Conservation (phyloP, 2,329 filamentous ascomycete genomes). For the Trichoderma cornu-damae region DNA sequence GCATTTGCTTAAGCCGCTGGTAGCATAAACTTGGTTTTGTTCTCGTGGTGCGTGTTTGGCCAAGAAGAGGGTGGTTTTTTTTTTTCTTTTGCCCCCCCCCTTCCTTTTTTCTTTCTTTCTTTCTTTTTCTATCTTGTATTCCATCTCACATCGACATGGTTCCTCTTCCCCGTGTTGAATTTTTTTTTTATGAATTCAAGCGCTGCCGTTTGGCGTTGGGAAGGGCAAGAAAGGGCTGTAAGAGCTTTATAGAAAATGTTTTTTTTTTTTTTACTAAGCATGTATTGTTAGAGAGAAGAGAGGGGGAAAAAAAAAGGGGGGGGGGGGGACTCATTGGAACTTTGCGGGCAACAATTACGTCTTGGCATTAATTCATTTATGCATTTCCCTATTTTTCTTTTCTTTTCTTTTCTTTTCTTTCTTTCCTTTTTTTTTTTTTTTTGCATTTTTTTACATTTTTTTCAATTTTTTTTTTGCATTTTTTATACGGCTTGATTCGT, state of each 20-base stretch:
- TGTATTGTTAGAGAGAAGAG: background rate
- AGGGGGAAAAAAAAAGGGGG: no score
- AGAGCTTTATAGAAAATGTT: background rate
- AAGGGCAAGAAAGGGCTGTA: background rate
- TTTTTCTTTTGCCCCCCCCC: background rate
- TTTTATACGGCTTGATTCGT: no score
- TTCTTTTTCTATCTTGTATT: background rate
- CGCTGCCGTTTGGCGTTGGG: conserved; percentile 12
- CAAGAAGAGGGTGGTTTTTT: background rate
- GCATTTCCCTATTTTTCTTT: background rate
- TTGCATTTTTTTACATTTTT: background rate
- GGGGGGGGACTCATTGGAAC: background rate
- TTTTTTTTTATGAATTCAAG: no score
- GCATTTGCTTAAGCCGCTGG: conserved; percentile 57
- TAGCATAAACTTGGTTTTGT: no score
- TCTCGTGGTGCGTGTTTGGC: background rate
- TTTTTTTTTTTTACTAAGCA: no score
- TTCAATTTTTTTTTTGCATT: background rate
- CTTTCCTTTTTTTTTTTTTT: background rate
- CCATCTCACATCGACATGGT: background rate
- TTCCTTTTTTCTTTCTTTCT: background rate
- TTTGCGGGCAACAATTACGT: background rate
- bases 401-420: background rate
- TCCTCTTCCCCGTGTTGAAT: background rate
- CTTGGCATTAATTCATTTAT: background rate